Base-by-base conservation (phyloP, 352 stramenopile genomes). In the Pythium utonaiense region DNA sequence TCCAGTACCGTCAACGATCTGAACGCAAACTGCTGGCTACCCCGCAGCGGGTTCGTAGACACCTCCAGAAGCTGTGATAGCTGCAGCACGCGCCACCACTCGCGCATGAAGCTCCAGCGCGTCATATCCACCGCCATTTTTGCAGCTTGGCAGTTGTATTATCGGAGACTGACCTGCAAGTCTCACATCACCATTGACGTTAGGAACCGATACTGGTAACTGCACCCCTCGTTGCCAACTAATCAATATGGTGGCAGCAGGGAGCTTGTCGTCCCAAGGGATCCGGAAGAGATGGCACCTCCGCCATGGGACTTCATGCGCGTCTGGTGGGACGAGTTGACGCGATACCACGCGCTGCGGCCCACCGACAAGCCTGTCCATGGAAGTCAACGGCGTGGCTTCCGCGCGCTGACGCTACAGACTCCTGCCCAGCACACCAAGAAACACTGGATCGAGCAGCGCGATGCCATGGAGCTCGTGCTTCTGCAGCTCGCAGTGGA, bases 391-490 rank as follows among this genome's bases (percentile, higher is more conserved):
- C 22, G 19, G n/a, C 31, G 12, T 33, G 12, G 28, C n/a, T 62
- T 55, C 45, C n/a, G 41, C 14, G 22, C 13, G 9, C 28, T 33
- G 28, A 33, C 28, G 28, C 28, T 41, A 31, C 49, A 21, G 31
- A 22, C 55, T 24, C 54, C 36, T 44, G 36, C 21, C 24, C 45
- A 33, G 44, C 30, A 34, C 28, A 49, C n/a, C 19, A 19, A n/a
- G 36, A 24, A 27, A 10, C 41, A 19, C 0, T 63, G 57, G 48
- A 1, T 25, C n/a, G 7, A 19, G 16, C 10, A 40, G 47, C 48
- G 57, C 36, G 57, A 63, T 36, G 57, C 47, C 6, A n/a, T 63
- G 0, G 57, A 63, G 33, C 45, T 62, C 22, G 24, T 56, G 17
- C 10, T 47, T 17, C 34, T 62, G 24, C 47, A 56, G 30, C 47